These are phyloP conservation scores for Crithidia bombi DNA, from an alignment of 208 protist genomes.

Conservation along the genomic window DNA sequence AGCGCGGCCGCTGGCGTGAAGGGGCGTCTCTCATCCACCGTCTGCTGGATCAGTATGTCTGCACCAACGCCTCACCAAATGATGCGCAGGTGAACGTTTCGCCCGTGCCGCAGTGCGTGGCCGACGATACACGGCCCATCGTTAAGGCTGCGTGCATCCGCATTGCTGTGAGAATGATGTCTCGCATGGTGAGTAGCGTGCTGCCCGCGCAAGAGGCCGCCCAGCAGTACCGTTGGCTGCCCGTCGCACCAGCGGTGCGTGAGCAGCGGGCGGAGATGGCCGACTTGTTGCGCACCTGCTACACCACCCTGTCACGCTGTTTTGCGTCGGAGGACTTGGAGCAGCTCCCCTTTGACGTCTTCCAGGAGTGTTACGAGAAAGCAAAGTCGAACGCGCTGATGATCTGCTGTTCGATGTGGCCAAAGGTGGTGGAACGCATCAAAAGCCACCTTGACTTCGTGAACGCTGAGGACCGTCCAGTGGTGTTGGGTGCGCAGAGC, in stretches of 20 bases:
- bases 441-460: conserved; percentile 46
- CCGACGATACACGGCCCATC: conserved; percentile 29
- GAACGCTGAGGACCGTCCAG: conserved; percentile 32
- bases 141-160: conserved; percentile 50
- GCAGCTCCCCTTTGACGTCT: conserved; percentile 58
- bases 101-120: conserved; percentile 17
- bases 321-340: conserved; percentile 56
- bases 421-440: conserved; percentile 44
- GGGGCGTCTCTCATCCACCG: conserved; percentile 36
- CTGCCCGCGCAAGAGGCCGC: conserved; percentile 50
- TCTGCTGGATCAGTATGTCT: conserved; percentile 39
- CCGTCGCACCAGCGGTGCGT: conserved; percentile 28
- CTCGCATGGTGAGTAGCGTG: conserved; percentile 57
- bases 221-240: conserved; percentile 69
- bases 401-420: conserved; percentile 55
- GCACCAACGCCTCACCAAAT: background rate
- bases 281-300: conserved; percentile 39
- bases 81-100: background rate
- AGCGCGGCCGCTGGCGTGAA: conserved; percentile 64
- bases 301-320: conserved; percentile 34
- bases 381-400: conserved; percentile 67
- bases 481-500: background rate
- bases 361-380: conserved; percentile 71
- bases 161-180: conserved; percentile 78
- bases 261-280: conserved; percentile 24